Percentiles rank a stretch among this genome's conserved stretches.
Conservation (phyloP, 371 early-diverging fungal genomes). For the Zopfochytrium polystomum region DNA sequence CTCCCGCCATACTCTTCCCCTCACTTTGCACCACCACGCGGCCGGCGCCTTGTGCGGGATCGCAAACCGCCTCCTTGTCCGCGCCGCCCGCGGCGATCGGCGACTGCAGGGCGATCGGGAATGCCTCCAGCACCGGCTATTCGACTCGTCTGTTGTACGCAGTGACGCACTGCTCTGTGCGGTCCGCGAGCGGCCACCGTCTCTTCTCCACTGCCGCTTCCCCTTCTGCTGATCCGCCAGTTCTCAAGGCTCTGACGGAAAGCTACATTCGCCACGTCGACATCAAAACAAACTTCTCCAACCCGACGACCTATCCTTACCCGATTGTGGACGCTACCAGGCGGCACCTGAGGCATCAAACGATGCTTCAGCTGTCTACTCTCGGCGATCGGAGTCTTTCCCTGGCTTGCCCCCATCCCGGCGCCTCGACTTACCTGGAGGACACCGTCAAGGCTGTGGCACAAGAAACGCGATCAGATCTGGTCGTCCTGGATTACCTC, state of each 20-base stretch:
- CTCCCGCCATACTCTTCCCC: too few species aligned
- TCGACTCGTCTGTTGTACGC: too few species aligned
- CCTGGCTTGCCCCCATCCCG: conserved; percentile 43
- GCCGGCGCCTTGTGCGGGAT: too few species aligned
- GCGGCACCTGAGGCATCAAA: neutral
- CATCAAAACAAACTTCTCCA: neutral
- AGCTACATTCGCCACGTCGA: neutral
- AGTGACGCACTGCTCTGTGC: too few species aligned
- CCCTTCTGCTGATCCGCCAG: too few species aligned
- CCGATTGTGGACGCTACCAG: neutral
- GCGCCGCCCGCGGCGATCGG: too few species aligned
- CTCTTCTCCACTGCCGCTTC: too few species aligned
- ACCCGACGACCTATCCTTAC: neutral
- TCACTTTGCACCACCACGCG: too few species aligned
- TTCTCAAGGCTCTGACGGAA: neutral
- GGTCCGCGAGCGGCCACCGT: too few species aligned
- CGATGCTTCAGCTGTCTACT: conserved; percentile 1
- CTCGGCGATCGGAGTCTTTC: conserved; percentile 12
- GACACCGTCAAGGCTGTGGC: conserved; percentile 30
- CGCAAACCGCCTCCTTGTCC: too few species aligned
- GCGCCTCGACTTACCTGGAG: conserved; percentile 28
- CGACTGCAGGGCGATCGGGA: too few species aligned
- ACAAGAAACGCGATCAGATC: conserved; percentile 25
- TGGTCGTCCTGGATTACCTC: conserved; percentile 36
- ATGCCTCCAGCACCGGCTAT: too few species aligned